Percentiles rank a stretch among this genome's conserved stretches.
Conservation (phyloP, 2,329 filamentous ascomycete genomes). For the Chrysoporthe puriensis region DNA sequence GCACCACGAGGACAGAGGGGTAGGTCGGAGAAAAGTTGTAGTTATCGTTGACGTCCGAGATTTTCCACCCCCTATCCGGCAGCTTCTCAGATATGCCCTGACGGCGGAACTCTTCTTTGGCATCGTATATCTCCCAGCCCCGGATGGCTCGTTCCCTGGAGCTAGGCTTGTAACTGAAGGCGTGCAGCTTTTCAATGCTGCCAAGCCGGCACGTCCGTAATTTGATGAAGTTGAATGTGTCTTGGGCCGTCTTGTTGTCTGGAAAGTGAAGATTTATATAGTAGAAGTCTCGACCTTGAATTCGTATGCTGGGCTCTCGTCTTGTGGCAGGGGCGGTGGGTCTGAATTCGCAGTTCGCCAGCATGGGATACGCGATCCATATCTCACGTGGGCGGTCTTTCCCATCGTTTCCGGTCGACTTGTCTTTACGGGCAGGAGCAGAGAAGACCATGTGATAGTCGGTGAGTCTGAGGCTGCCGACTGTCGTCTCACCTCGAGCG, state of each 20-base stretch:
- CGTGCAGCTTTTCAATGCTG: constrained; percentile 85
- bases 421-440: constrained; percentile 42
- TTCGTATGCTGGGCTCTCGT: constrained; percentile 78
- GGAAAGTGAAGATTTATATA: constrained; percentile 90
- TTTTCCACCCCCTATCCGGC: constrained; percentile 80
- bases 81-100: constrained; percentile 85
- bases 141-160: constrained; percentile 71
- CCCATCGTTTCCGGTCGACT: constrained; percentile 19
- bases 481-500: constrained; percentile 59
- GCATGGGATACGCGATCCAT: constrained; percentile 95
- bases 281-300: constrained; percentile 91
- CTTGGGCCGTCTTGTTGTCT: constrained; percentile 73
- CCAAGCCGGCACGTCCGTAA: constrained; percentile 79
- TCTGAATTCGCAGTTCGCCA: constrained; percentile 77
- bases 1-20: constrained; percentile 81
- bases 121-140: constrained; percentile 85
- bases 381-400: constrained; percentile 60
- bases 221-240: constrained; percentile 87
- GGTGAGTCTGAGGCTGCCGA: constrained; percentile 63
- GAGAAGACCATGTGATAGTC: constrained; percentile 65
- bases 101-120: constrained; percentile 80
- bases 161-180: constrained; percentile 73
- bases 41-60: constrained; percentile 87
- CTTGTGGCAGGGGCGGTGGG: constrained; percentile 71
- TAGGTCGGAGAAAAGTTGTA: constrained; percentile 94